phyloP scores from a whole-genome alignment of 192 early-diverging fungal species.

The Coemansia sp. region DNA sequence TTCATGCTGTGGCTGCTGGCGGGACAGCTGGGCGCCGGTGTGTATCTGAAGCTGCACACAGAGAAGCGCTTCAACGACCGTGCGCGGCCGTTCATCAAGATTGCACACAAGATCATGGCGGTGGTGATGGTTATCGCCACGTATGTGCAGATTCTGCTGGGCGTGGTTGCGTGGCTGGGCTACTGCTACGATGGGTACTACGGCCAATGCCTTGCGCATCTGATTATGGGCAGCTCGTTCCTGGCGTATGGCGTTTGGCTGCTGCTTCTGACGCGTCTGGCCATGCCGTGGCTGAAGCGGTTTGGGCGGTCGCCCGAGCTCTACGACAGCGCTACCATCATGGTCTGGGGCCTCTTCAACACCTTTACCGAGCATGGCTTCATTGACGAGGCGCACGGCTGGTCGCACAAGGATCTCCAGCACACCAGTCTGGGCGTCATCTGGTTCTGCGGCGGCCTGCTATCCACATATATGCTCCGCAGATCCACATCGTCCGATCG shows the following conservation, averaged over 20 bases:
- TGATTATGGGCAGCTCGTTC: slow-evolving; percentile 75
- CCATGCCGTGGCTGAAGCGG: slow-evolving; percentile 58
- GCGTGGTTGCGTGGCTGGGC: slow-evolving; percentile 63
- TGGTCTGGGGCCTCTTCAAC: slow-evolving; percentile 67
- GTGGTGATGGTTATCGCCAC: slow-evolving; percentile 57
- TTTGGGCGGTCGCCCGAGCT: slow-evolving; percentile 65
- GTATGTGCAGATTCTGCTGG: slow-evolving; percentile 66
- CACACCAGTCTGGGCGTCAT: slow-evolving; percentile 69
- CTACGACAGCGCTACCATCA: slow-evolving; percentile 68
- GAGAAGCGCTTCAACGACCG: slow-evolving; percentile 58
- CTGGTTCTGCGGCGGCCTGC: slow-evolving; percentile 65
- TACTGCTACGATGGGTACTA: slow-evolving; percentile 64
- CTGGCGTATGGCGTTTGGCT: slow-evolving; percentile 65
- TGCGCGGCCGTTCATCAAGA: slow-evolving; percentile 53
- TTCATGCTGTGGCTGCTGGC: slow-evolving; percentile 59
- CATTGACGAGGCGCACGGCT: slow-evolving; percentile 49
- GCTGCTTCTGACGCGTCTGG: slow-evolving; percentile 59
- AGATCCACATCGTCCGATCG: slow-evolving; percentile 43
- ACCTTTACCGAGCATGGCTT: slow-evolving; percentile 72
- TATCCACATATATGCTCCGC: slow-evolving; percentile 58
- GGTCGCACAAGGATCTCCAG: slow-evolving; percentile 69
- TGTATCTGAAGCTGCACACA: slow-evolving; percentile 64
- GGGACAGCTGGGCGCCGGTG: slow-evolving; percentile 56
- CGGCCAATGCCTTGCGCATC: slow-evolving; percentile 69
- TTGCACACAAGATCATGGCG: slow-evolving; percentile 59